Conservation (phyloP, 2,329 filamentous ascomycete genomes). For the Phialophora verrucosa region DNA sequence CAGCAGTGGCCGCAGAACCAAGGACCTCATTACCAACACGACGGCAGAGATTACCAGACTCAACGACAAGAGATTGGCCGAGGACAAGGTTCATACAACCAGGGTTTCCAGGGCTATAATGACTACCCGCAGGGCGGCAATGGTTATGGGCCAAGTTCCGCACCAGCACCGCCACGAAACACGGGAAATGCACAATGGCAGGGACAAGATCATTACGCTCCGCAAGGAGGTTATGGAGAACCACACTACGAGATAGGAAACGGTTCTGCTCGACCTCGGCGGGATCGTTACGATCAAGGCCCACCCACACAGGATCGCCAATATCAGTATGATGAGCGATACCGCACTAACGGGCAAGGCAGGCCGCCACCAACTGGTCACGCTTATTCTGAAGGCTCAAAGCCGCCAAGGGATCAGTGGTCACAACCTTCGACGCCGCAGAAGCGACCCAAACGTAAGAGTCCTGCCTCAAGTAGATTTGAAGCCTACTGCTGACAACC, state of each 20-base stretch:
- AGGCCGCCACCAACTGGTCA: conserved; percentile 29
- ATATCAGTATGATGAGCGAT: conserved; percentile 39
- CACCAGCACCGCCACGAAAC: conserved; percentile 14
- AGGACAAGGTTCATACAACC: conserved; percentile 26
- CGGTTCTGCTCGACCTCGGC: conserved; percentile 14
- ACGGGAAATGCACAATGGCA: conserved; percentile 29
- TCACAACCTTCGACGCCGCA: conserved; percentile 35
- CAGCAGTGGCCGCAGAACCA: conserved; percentile 35
- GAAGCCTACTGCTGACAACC: conserved; percentile 11
- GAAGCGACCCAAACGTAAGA: conserved; percentile 41
- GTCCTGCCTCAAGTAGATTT: conserved; percentile 32
- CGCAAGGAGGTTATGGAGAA: conserved; percentile 22
- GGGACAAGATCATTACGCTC: conserved; percentile 32
- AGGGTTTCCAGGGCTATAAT: conserved; percentile 30
- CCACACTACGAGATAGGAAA: conserved; percentile 18
- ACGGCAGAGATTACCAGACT: conserved; percentile 29
- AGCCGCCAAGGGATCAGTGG: conserved; percentile 22
- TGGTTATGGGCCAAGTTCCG: conserved; percentile 22
- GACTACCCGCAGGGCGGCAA: conserved; percentile 28
- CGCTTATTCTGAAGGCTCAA: conserved; percentile 13
- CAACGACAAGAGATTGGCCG: conserved; percentile 31
- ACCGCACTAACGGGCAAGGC: conserved; percentile 28
- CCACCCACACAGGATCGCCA: conserved; percentile 23
- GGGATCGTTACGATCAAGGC: conserved; percentile 24
- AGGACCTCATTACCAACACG: conserved; percentile 28